Evolutionary conservation across 129 eudicot genomes (phyloP), one percentile per base, ranked within the genome.

Genomic region (Saussurea involucrata): DNA sequence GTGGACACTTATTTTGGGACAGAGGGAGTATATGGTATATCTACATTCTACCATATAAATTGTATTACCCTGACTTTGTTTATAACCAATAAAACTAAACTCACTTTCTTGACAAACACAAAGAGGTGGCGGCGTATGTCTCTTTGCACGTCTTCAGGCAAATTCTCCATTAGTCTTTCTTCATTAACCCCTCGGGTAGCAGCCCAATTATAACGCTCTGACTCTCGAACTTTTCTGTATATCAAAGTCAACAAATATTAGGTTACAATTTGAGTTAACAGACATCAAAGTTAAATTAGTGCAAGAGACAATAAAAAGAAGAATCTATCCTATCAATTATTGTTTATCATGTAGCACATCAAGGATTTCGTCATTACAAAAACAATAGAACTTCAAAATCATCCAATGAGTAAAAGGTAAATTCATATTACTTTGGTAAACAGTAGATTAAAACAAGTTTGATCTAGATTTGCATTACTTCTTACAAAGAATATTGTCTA

Each of bases 171-270:
- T 24, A 92, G 74, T 85, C 70, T 72, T 72, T 81, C 91, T 85
- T 90, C 98, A 72, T 92, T 88, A 4, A 92, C 88, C n/a, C 96
- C 96, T 61, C 89, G 82, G n/a, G 93, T 90, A 64, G 98, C 98
- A 82, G 90, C 90, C 97, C 97, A 90, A 73, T 78, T 77, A 34
- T 86, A 86, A 24, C 94, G 88, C 80, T 92, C 96, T 4, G 98
- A 88, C 58, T 83, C 86, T 69, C 85, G 81, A 63, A 92, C 92
- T 82, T 86, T 86, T 77, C 97, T 89, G 80, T 81, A 61, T 36
- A 70, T 40, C 49, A 67, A 46, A 53, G 61, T 37, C 25, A 17
- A 44, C 24, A 73, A 44, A 72, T 40, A n/a, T n/a, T n/a, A n/a
- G 18, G 42, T 79, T 32, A 55, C 24, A 64, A 21, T 79, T 75